Evolutionary conservation across 371 early-diverging fungal genomes (phyloP).

Genomic region (Coemansia sp.): DNA sequence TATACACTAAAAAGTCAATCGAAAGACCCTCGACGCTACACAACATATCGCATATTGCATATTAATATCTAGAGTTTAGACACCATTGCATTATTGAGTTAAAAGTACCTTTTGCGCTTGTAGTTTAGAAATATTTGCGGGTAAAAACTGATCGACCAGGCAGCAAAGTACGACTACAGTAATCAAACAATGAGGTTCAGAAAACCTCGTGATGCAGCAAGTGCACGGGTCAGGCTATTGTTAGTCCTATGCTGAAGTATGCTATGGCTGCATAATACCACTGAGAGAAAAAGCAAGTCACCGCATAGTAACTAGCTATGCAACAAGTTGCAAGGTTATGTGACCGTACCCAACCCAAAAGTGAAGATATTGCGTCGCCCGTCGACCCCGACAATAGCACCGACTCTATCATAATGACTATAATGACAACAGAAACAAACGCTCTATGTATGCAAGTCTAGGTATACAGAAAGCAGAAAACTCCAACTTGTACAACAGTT

Average conservation of each 20-base stretch:
- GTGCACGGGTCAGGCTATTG: neutral
- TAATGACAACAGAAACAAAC: too few relatives aligned
- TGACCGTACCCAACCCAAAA: slow-evolving; percentile 32
- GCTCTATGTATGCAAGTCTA: neutral
- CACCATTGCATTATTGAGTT: neutral
- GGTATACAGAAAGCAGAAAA: neutral
- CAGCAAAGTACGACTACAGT: slow-evolving; percentile 67
- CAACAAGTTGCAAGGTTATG: neutral
- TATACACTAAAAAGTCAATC: slow-evolving; percentile 83
- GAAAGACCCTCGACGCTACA: slow-evolving; percentile 79
- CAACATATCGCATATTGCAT: slow-evolving; percentile 12
- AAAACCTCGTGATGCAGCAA: neutral
- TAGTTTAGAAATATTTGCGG: slow-evolving; percentile 72
- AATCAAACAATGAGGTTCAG: slow-evolving; percentile 10
- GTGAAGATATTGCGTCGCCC: slow-evolving; percentile 23
- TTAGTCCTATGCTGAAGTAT: slow-evolving; percentile 2
- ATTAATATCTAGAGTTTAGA: neutral
- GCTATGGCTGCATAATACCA: neutral
- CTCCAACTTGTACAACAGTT: neutral
- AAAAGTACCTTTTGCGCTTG: slow-evolving; percentile 54
- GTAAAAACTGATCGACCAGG: slow-evolving; percentile 77
- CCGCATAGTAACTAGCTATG: neutral
- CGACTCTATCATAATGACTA: neutral
- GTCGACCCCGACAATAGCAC: slow-evolving; percentile 6
- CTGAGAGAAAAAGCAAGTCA: neutral